Conservation (phyloP, 2,329 filamentous ascomycete species). For the Penicillium olsonii region DNA sequence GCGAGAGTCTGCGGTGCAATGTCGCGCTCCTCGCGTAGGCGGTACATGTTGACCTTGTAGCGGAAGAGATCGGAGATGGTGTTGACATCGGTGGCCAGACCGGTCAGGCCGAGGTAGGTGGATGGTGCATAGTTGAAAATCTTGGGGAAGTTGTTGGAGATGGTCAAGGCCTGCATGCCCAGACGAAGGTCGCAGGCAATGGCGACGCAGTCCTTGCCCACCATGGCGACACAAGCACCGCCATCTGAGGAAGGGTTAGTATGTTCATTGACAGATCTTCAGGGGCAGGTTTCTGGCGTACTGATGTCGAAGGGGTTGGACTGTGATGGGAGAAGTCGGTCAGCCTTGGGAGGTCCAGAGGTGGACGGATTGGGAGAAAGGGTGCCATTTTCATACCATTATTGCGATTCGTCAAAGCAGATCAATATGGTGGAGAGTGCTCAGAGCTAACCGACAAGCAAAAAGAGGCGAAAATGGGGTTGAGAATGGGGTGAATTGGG, state of each 20-base stretch:
- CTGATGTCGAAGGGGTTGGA: conserved; percentile 95
- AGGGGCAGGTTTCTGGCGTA: conserved; percentile 48
- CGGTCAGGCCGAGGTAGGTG: conserved; percentile 92
- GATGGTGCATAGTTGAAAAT: conserved; percentile 93
- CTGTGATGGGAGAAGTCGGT: conserved; percentile 53
- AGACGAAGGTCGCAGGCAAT: conserved; percentile 99
- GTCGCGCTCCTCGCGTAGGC: conserved; percentile 93
- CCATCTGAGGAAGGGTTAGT: conserved; percentile 57
- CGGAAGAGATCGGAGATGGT: conserved; percentile 97
- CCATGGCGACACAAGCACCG: conserved; percentile 97
- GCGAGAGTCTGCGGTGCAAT: conserved; percentile 94
- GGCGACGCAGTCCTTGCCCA: conserved; percentile 98
- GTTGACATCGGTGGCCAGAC: conserved; percentile 90
- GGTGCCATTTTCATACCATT: conserved; percentile 23
- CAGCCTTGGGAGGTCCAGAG: conserved; percentile 31
- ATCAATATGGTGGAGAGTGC: conserved; percentile 7
- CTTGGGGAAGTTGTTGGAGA: conserved; percentile 99
- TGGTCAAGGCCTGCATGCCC: conserved; percentile 91
- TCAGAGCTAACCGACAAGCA: conserved; percentile 16
- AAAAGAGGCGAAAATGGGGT: conserved; percentile 13
- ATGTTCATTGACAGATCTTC: conserved; percentile 6
- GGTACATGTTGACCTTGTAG: conserved; percentile 99
- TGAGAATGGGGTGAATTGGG: conserved; percentile 18
- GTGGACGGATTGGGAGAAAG: conserved; percentile 12
- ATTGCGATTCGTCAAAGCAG: conserved; percentile 22